Evolutionary conservation across 306 rosid species (phyloP), one percentile per base, ranked within the genome.

Genomic region (Macrotyloma uniflorum): DNA sequence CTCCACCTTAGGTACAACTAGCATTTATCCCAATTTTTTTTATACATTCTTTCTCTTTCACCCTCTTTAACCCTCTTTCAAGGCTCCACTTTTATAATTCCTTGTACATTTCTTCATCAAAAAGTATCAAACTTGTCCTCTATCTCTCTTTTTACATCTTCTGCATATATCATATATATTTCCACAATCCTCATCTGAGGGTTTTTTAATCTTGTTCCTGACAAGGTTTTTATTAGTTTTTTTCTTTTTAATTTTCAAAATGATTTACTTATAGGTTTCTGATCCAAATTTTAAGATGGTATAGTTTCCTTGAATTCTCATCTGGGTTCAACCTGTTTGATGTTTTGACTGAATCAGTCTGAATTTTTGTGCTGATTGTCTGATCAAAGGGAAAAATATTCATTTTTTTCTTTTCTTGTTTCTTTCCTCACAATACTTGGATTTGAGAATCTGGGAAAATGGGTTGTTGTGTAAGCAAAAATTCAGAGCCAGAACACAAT

Each of bases 381-480:
- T 72, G 65, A 45, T 49, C 26, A 1, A 32, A 1, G 53, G 0
- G 1, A 9, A 38, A 23, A 22, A 43, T 45, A 63, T 49, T 49
- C 6, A 32, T 26, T 19, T 22, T n/a, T 67, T 69, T 51, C 64
- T 51, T 19, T 32, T 36, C 14, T 4, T 72, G 16, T 36, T 58
- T 46, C 45, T 22, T 46, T 57, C 26, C 35, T 40, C 4, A 15
- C 22, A 58, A 67, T 55, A 20, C 15, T 67, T 65, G 40, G 82
- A 26, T 74, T 75, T 64, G 67, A 79, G 70, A 55, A 55, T 47
- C 64, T 80, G 49, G 42, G 46, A 23, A 74, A 5, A 85, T 85
- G 98, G 98, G 98, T 45, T 32, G 79, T 18, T 94, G 93, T 68
- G 2, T 80, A 4, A 83, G 89, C 87, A 88, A 85, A 82, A 84